A percentile compares a stretch with the other conserved stretches of the same genome.
phyloP scores from a whole-genome alignment of 129 eudicot genomes.

The Helianthus tuberosus region DNA sequence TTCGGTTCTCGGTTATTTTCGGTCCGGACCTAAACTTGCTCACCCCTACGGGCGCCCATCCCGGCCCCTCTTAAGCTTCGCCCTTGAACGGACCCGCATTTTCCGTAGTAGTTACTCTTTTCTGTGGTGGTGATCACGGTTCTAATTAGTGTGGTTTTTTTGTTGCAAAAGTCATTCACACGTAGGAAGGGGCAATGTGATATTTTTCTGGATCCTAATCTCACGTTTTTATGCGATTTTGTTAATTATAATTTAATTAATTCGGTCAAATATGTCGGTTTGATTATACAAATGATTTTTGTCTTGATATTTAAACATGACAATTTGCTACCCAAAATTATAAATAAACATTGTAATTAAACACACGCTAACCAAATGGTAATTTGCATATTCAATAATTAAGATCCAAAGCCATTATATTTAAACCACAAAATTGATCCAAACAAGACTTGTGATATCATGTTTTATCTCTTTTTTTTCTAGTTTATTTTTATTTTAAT shows the following conservation, averaged over 20 bases:
- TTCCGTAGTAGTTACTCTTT: no score
- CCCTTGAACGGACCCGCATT: no score
- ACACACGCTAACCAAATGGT: not conserved
- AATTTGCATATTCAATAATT: not conserved
- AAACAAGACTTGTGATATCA: not conserved
- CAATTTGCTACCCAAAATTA: no score
- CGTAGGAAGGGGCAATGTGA: constrained; percentile 2
- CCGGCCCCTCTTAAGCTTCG: no score
- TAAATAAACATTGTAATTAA: not conserved
- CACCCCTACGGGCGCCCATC: no score
- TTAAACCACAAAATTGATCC: not conserved
- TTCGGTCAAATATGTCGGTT: not conserved
- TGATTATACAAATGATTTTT: not conserved
- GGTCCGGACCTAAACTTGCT: no score
- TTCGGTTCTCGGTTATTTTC: no score
- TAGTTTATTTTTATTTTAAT: no score
- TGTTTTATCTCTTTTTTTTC: no score
- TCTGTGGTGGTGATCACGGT: no score
- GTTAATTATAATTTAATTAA: not conserved
- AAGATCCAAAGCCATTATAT: not conserved
- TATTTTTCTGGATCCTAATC: not conserved
- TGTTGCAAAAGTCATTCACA: not conserved
- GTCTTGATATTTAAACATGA: not conserved
- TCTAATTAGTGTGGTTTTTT: no score
- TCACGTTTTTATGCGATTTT: constrained; percentile 17